phyloP scores from a whole-genome alignment of 1,284 basidiomycete genomes.

The Schizopora paradoxa region DNA sequence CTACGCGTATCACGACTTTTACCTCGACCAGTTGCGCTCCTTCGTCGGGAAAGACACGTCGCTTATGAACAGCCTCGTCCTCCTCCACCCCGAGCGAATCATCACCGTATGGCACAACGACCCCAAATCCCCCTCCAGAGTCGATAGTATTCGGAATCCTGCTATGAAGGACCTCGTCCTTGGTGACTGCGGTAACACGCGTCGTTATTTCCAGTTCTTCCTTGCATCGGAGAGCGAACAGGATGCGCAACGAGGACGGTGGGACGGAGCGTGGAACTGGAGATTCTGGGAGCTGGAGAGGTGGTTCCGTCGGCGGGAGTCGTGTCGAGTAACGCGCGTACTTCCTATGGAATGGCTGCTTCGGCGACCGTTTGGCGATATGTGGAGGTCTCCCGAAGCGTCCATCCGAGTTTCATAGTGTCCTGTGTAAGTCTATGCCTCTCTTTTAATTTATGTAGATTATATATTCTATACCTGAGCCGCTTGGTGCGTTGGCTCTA shows the following conservation, averaged over 20 bases:
- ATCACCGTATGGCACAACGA: conserved; percentile 32
- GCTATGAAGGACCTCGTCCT: conserved; percentile 24
- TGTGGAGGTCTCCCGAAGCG: conserved; percentile 10
- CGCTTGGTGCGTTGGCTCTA: no score
- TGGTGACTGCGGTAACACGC: conserved; percentile 36
- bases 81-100: conserved; percentile 42
- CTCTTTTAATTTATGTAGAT: no score
- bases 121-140: conserved; percentile 14
- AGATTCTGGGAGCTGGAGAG: conserved; percentile 12
- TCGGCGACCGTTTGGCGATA: conserved; percentile 8
- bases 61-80: conserved; percentile 43
- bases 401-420: conserved; percentile 11
- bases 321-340: conserved; percentile 12
- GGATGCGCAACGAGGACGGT: conserved; percentile 27
- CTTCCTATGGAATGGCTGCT: conserved; percentile 9
- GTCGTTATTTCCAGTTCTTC: conserved; percentile 49
- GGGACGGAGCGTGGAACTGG: conserved; percentile 17
- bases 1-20: conserved; percentile 46
- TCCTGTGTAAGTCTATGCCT: no score
- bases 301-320: conserved; percentile 8
- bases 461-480: no score
- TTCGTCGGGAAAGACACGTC: conserved; percentile 55
- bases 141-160: conserved; percentile 15
- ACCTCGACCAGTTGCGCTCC: conserved; percentile 33
- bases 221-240: conserved; percentile 31